phyloP scores from a whole-genome alignment of 192 early-diverging fungal species.

The Podila clonocystis region DNA sequence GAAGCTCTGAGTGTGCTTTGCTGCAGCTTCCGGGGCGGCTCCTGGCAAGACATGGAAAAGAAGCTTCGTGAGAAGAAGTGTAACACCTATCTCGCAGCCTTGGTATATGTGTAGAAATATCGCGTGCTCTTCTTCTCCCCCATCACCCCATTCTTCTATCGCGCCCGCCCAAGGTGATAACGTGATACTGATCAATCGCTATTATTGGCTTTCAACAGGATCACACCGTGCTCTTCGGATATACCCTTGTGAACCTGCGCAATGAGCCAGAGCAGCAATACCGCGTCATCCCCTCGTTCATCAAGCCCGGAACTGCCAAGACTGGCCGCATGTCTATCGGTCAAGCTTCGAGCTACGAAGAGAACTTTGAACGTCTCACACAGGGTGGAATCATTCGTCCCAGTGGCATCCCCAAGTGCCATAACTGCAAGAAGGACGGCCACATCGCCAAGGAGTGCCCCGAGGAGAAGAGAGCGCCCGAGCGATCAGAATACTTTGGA shows the following conservation, averaged over 20 bases:
- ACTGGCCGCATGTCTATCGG: slow-evolving; percentile 36
- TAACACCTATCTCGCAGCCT: slow-evolving; percentile 38
- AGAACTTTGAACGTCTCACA: slow-evolving; percentile 26
- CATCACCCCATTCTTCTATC: background rate
- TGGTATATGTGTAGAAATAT: slow-evolving; percentile 4
- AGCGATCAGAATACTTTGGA: slow-evolving; percentile 30
- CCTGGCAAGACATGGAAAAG: slow-evolving; percentile 26
- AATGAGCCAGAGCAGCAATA: slow-evolving; percentile 25
- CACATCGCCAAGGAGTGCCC: slow-evolving; percentile 56
- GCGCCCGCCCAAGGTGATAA: no score
- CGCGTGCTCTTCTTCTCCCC: background rate
- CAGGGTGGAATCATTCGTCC: slow-evolving; percentile 26
- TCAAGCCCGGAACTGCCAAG: slow-evolving; percentile 37
- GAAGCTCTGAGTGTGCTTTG: slow-evolving; percentile 17
- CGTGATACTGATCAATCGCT: no score
- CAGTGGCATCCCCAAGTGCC: slow-evolving; percentile 51
- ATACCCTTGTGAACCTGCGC: slow-evolving; percentile 37
- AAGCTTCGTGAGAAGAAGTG: slow-evolving; percentile 34
- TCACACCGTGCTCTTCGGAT: slow-evolving; percentile 35
- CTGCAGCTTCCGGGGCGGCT: slow-evolving; percentile 5
- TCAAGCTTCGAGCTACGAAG: slow-evolving; percentile 28
- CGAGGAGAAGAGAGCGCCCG: slow-evolving; percentile 26
- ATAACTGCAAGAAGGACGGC: slow-evolving; percentile 62
- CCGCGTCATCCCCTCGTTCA: slow-evolving; percentile 34
- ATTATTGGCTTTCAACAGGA: background rate